These are phyloP conservation scores for Aquilaria sinensis DNA, from an alignment of 345 rosid species.

Conservation along the genomic window DNA sequence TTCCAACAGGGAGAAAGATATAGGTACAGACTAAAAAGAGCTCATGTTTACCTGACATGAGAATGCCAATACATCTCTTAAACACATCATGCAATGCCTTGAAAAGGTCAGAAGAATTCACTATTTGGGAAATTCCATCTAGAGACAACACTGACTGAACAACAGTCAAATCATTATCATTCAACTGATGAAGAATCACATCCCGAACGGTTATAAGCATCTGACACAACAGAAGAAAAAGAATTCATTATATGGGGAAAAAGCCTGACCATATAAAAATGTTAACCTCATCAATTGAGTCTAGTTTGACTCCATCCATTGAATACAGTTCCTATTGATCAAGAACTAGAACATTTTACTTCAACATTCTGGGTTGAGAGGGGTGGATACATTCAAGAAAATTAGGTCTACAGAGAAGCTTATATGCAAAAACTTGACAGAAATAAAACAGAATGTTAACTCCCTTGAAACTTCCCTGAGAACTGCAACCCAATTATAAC, in stretches of 20 bases:
- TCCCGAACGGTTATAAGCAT: constrained; percentile 56
- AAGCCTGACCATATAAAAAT: background rate
- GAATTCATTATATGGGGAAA: background rate
- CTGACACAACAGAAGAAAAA: constrained; percentile 32
- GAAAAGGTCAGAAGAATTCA: constrained; percentile 48
- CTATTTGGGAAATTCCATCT: constrained; percentile 46
- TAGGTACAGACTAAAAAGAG: background rate
- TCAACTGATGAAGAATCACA: constrained; percentile 62
- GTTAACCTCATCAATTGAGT: too few species aligned
- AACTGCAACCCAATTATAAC: too few species aligned
- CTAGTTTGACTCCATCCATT: too few species aligned
- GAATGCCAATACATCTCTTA: constrained; percentile 44
- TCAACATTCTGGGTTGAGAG: too few species aligned
- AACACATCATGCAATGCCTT: constrained; percentile 45
- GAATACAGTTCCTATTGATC: too few species aligned
- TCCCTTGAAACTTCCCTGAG: too few species aligned
- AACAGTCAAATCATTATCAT: constrained; percentile 75
- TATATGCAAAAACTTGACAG: too few species aligned
- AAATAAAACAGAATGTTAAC: too few species aligned
- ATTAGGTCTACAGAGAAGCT: too few species aligned
- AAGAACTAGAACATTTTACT: too few species aligned
- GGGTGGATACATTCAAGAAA: too few species aligned
- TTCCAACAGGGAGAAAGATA: background rate
- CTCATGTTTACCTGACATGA: constrained; percentile 45
- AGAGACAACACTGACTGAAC: constrained; percentile 67